Conservation (phyloP, 768 basidiomycete species). For the Hortiboletus campestris region DNA sequence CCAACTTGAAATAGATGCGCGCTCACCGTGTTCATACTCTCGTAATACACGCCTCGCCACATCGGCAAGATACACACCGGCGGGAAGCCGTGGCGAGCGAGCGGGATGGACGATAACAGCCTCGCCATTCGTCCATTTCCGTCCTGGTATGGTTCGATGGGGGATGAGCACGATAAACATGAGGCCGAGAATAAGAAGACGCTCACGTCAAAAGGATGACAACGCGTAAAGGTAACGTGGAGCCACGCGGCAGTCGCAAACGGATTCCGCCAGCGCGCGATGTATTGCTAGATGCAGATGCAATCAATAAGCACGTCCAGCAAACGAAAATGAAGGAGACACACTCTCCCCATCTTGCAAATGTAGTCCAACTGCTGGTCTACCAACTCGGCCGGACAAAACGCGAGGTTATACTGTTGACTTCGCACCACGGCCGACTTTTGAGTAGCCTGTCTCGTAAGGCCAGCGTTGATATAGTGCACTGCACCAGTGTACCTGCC, state of each 20-base stretch:
- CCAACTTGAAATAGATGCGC: background rate
- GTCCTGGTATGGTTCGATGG: constrained; percentile 17
- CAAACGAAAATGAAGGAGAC: background rate
- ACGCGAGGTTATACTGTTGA: constrained; percentile 34
- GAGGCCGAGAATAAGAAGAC: background rate
- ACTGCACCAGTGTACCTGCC: constrained; percentile 8
- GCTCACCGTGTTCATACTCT: constrained; percentile 34
- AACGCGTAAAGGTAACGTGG: constrained; percentile 34
- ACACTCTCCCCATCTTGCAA: constrained; percentile 34
- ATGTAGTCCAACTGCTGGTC: constrained; percentile 35
- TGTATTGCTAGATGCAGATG: constrained; percentile 30
- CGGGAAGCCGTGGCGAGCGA: constrained; percentile 33
- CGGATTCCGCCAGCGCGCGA: constrained; percentile 37
- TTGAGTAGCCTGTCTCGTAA: constrained; percentile 28
- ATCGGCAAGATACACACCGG: constrained; percentile 29
- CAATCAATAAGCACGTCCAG: background rate
- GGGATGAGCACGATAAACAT: background rate
- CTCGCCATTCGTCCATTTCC: constrained; percentile 37
- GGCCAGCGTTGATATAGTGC: constrained; percentile 31
- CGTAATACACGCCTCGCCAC: constrained; percentile 26
- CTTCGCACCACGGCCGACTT: constrained; percentile 32
- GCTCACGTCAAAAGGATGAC: constrained; percentile 36
- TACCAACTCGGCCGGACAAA: constrained; percentile 29
- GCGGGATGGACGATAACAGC: constrained; percentile 34
- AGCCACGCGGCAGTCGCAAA: constrained; percentile 38